phyloP scores from a whole-genome alignment of 768 basidiomycete species.

The Hericium rajendrae region DNA sequence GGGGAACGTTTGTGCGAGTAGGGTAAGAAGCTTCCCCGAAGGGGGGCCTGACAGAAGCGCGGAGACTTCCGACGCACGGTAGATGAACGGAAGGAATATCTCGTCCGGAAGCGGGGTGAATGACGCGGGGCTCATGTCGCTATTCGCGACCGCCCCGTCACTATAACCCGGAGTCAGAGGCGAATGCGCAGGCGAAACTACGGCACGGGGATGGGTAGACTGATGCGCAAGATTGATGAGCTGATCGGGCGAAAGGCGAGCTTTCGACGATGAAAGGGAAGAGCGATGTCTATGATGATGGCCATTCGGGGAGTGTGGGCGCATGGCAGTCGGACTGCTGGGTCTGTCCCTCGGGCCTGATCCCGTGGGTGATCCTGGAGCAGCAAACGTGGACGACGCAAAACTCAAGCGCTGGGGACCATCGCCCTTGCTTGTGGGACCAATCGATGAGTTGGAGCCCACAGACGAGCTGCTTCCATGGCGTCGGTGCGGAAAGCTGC shows the following conservation, averaged over 20 bases:
- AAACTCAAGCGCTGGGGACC: conserved; percentile 39
- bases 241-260: conserved; percentile 54
- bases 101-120: conserved; percentile 72
- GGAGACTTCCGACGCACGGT: conserved; percentile 68
- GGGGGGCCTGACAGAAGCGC: conserved; percentile 54
- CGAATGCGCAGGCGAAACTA: conserved; percentile 16
- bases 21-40: conserved; percentile 60
- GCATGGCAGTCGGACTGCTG: conserved; percentile 24
- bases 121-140: conserved; percentile 32
- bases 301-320: conserved; percentile 18
- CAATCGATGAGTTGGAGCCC: conserved; percentile 17
- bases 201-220: conserved; percentile 36
- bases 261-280: conserved; percentile 28
- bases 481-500: conserved; percentile 19
- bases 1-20: conserved; percentile 61
- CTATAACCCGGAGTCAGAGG: not conserved
- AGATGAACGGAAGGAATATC: conserved; percentile 78
- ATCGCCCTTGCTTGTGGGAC: conserved; percentile 13
- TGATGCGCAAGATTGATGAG: conserved; percentile 64
- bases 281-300: conserved; percentile 32
- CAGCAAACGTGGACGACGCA: conserved; percentile 55
- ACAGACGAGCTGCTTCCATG: conserved; percentile 22
- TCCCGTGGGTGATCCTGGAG: conserved; percentile 16
- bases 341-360: conserved; percentile 18
- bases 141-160: not conserved